phyloP scores from a whole-genome alignment of 176 grass and related monocot species.

The Luzula sylvatica region DNA sequence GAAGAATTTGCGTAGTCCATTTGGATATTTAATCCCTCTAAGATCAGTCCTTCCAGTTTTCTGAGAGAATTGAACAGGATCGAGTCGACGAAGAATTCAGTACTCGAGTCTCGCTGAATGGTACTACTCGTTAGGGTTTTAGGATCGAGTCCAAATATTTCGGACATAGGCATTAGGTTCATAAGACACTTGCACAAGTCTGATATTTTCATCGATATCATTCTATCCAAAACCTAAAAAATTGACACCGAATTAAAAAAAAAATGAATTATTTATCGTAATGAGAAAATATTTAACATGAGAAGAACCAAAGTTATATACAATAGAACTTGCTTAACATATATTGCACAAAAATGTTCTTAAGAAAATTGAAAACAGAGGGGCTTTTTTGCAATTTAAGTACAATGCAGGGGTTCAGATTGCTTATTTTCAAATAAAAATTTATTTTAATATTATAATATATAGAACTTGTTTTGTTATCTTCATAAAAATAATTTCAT shows the following conservation, averaged over 20 bases:
- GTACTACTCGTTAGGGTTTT: not conserved
- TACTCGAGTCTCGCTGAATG: conserved; percentile 5
- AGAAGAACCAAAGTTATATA: too few relatives aligned
- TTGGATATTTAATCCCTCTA: conserved; percentile 58
- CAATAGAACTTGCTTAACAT: too few relatives aligned
- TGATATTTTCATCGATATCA: conserved; percentile 20
- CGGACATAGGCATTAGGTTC: conserved; percentile 34
- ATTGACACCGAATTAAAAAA: not conserved
- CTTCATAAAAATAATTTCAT: too few relatives aligned
- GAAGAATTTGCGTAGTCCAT: conserved; percentile 9
- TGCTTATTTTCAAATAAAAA: too few relatives aligned
- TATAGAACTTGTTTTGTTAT: too few relatives aligned
- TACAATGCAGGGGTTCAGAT: too few relatives aligned
- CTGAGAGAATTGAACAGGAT: conserved; percentile 30
- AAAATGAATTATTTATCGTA: not conserved
- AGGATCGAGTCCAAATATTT: conserved; percentile 21
- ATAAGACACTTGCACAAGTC: conserved; percentile 28
- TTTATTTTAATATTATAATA: too few relatives aligned
- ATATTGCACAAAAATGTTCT: too few relatives aligned
- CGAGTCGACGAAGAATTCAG: conserved; percentile 26
- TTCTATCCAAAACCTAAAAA: conserved; percentile 53
- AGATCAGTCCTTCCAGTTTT: conserved; percentile 32
- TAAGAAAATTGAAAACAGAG: too few relatives aligned
- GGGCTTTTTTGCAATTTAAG: too few relatives aligned
- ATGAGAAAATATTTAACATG: too few relatives aligned